Evolutionary conservation across 768 basidiomycete species (phyloP), one percentile per base, ranked within the genome.

Genomic region (Leccinum fibrillosum): DNA sequence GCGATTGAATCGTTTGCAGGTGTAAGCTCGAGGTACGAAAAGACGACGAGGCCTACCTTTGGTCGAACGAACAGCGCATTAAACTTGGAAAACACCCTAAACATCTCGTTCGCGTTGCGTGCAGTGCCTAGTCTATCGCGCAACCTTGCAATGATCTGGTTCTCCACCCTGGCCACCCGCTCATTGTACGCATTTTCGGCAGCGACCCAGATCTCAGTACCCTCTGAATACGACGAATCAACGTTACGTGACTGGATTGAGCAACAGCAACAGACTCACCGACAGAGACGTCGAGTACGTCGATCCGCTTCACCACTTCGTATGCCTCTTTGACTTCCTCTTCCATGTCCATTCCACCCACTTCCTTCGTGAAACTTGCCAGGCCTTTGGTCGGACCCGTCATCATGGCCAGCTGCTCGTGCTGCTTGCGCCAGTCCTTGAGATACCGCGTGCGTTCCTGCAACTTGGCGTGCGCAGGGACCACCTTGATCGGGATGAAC

Each of bases 161-260:
- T 98, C 77, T 99, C 97, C 19, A 99, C 96, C 12, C 96, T 81
- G 2, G 97, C 90, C 25, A 98, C 95, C 21, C 95, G 88, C 74
- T 98, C 96, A 65, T 98, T 98, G 72, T 99, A 99, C 5, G 94
- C 94, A 56, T 92, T 94, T 75, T 98, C 97, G 2, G 95, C 95
- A 0, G 94, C 86, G 30, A 96, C 89, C 96, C 95, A 98, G 53
- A 98, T 96, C 72, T 98, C 94, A 15, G 92, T 94, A 3, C 97
- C 96, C 79, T 96, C 95, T 94, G 66, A 17, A 34, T 34, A 28
- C 15, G 39, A 58, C 47, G 17, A n/a, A 37, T 57, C 49, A 63
- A 44, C 44, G 37, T 34, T 23, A 54, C 32, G 23, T 17, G 30
- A 26, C 21, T 26, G 30, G 2, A 44, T 12, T 37, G 52, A 34